Conservation (phyloP, 73 alveolate genomes). For the Breviolum minutum region DNA sequence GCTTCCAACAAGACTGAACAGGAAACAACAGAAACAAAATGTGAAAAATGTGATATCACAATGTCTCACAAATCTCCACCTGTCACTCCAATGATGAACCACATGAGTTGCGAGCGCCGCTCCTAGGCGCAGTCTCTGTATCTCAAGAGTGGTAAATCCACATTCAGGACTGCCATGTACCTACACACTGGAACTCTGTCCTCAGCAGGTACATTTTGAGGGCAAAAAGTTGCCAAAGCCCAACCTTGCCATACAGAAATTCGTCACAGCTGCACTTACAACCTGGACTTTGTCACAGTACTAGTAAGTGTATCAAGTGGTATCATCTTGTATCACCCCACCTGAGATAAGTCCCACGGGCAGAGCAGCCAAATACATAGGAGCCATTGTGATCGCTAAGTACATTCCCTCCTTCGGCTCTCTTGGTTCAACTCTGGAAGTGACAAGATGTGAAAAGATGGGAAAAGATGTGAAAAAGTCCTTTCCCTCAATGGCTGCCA, state of each 20-base stretch:
- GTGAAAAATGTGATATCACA: neutral
- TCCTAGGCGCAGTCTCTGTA: neutral
- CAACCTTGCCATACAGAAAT: constrained; percentile 8
- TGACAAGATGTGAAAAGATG: neutral
- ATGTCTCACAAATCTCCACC: neutral
- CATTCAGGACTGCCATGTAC: neutral
- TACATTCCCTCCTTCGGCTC: constrained; percentile 69
- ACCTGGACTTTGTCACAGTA: neutral
- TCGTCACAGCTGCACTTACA: neutral
- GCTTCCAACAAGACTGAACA: neutral
- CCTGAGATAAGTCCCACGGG: constrained; percentile 87
- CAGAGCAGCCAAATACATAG: constrained; percentile 78
- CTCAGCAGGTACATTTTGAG: constrained; percentile 57
- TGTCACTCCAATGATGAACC: constrained; percentile 83
- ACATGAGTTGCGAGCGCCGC: constrained; percentile 92
- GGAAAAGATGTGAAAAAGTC: neutral
- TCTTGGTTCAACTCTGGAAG: neutral
- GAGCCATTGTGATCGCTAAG: constrained; percentile 86
- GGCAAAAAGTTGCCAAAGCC: constrained; percentile 65
- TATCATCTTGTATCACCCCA: neutral
- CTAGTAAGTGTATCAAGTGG: neutral
- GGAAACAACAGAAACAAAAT: neutral
- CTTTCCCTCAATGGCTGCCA: constrained; percentile 94
- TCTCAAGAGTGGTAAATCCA: neutral
- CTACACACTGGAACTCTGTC: neutral